Evolutionary conservation across 1,284 basidiomycete species (phyloP), one percentile per base, ranked within the genome.

Genomic region (Cryptococcus hybrid): DNA sequence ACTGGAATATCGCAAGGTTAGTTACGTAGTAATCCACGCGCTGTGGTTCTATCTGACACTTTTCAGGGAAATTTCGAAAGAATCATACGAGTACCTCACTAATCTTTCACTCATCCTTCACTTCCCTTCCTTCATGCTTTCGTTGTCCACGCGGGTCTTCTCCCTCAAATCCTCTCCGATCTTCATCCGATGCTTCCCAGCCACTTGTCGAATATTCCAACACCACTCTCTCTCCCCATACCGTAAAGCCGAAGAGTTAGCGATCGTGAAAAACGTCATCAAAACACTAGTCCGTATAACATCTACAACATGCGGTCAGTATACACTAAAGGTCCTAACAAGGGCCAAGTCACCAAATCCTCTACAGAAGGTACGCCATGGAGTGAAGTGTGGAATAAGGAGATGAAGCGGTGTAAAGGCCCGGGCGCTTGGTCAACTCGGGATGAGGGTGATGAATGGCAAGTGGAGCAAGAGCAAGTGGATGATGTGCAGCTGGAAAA

Each of bases 121-220:
- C 68, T 76, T 89, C n/a, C 89, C 90, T 0, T 82, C 82, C 82
- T 89, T 5, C 89, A 92, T 69, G 78, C 86, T 2, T 87, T 86
- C 76, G 81, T 94, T 55, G 89, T 88, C 0, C 92, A 96, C 68
- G 92, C 86, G 2, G 92, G 92, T 3, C 66, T 96, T 15, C 80
- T 94, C 2, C 83, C 0, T 83, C 82, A 9, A 84, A 92, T 67
- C 86, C 88, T 1, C 78, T 75, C 8, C 62, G 63, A 43, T 57
- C 60, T 77, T 56, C 69, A 81, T 46, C 71, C 78, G 30, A 79
- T 75, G 15, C 79, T 85, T 68, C 75, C 71, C 90, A 92, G 68
- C 89, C 89, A 2, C 82, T 73, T 5, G 51, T 61, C 24, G 56
- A 61, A 37, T 58, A 46, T 44, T 53, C 57, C 37, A 56, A 61